Conservation (phyloP, 2,329 filamentous ascomycete species). For the Graphium sp. region DNA sequence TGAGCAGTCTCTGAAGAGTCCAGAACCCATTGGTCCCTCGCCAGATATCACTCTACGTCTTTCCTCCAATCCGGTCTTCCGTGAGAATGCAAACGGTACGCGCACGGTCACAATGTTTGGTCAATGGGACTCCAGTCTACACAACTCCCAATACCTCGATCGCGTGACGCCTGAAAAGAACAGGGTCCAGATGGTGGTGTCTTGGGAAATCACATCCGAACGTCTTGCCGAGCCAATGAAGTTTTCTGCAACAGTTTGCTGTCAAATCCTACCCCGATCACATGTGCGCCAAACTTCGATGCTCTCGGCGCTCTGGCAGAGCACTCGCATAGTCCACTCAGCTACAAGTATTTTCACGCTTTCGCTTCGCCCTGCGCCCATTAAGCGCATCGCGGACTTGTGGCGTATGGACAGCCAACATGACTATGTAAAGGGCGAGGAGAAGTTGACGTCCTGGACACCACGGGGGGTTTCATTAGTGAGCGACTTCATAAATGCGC, state of each 20-base stretch:
- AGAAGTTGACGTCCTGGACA: conserved; percentile 68
- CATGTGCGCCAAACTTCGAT: conserved; percentile 78
- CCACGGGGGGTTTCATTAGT: conserved; percentile 82
- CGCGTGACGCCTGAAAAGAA: conserved; percentile 85
- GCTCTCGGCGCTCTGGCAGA: conserved; percentile 75
- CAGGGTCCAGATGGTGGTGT: conserved; percentile 71
- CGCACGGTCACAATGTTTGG: conserved; percentile 72
- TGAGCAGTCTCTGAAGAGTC: too few relatives aligned
- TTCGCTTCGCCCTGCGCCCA: conserved; percentile 70
- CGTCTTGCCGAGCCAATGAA: conserved; percentile 78
- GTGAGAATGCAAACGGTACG: conserved; percentile 79
- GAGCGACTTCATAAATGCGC: conserved; percentile 65
- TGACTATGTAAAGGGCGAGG: conserved; percentile 93
- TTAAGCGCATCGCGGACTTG: conserved; percentile 80
- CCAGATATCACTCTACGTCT: conserved; percentile 60
- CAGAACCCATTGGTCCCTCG: conserved; percentile 64
- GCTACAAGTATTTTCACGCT: conserved; percentile 77
- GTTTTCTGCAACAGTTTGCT: conserved; percentile 64
- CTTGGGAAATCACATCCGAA: conserved; percentile 72
- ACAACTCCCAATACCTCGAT: conserved; percentile 85
- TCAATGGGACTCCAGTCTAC: conserved; percentile 92
- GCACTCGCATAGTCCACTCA: conserved; percentile 71
- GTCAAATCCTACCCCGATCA: conserved; percentile 70
- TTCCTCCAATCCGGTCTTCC: conserved; percentile 60
- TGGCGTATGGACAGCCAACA: conserved; percentile 94